Conservation (phyloP, 108 stramenopile genomes). For the Skeletonema menzelii region DNA sequence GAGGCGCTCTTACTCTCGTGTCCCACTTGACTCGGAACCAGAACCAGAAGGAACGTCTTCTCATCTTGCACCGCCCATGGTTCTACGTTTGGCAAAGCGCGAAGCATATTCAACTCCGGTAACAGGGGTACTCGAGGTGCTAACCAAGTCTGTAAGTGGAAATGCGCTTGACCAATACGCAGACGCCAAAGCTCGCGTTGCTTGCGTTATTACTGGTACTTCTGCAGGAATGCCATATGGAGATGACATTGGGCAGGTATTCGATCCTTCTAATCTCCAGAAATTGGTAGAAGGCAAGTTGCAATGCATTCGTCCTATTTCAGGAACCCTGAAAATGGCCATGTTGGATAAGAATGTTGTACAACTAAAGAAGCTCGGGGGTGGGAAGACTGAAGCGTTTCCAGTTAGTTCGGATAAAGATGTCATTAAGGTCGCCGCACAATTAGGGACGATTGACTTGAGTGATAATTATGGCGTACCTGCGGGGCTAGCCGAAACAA, state of each 20-base stretch:
- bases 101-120: constrained; percentile 67
- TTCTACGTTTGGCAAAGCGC: constrained; percentile 61
- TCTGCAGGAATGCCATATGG: constrained; percentile 91
- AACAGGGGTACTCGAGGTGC: constrained; percentile 66
- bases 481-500: constrained; percentile 87
- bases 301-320: constrained; percentile 77
- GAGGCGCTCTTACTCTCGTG: constrained; percentile 78
- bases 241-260: constrained; percentile 55
- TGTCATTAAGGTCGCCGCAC: constrained; percentile 89
- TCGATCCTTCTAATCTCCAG: constrained; percentile 73
- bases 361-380: constrained; percentile 71
- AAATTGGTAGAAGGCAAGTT: constrained; percentile 76
- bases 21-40: constrained; percentile 68
- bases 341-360: constrained; percentile 96
- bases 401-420: constrained; percentile 60
- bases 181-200: constrained; percentile 60
- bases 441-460: constrained; percentile 83
- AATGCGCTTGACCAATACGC: constrained; percentile 45
- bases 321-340: constrained; percentile 58
- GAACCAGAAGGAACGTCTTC: constrained; percentile 47
- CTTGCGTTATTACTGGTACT: constrained; percentile 94
- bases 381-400: constrained; percentile 59
- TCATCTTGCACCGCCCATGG: constrained; percentile 80
- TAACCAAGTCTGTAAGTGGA: constrained; percentile 50
- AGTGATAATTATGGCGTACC: constrained; percentile 86